These are phyloP conservation scores for Pseudogymnoascus sp. DNA, from an alignment of 2,329 filamentous ascomycete genomes.

Conservation along the genomic window DNA sequence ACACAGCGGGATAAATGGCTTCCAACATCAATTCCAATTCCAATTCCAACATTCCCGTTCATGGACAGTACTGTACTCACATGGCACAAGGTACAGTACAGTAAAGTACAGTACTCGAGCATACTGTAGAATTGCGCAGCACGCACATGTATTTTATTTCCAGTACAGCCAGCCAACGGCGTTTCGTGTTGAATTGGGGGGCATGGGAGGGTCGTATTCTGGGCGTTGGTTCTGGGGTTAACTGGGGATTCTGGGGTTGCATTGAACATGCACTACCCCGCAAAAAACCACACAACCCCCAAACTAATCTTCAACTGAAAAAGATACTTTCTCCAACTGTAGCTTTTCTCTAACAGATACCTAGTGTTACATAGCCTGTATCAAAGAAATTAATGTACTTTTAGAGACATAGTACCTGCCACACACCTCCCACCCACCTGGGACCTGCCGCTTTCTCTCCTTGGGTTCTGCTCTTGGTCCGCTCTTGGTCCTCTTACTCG, in stretches of 20 bases:
- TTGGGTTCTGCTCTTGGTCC: not conserved
- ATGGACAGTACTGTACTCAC: not conserved
- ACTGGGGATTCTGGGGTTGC: not conserved
- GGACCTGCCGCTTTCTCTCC: not conserved
- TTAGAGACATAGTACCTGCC: not conserved
- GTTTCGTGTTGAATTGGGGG: not conserved
- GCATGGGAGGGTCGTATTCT: not conserved
- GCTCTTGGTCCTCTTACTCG: not conserved
- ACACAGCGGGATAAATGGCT: not conserved
- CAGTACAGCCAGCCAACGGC: not conserved
- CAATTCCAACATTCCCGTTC: too few relatives aligned
- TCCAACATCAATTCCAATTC: too few relatives aligned
- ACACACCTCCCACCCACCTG: too few relatives aligned
- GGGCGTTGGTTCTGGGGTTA: too few relatives aligned
- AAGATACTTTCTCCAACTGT: not conserved
- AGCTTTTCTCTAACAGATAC: not conserved
- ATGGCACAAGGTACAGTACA: too few relatives aligned
- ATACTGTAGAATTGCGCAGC: too few relatives aligned
- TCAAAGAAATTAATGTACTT: not conserved
- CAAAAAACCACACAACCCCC: not conserved
- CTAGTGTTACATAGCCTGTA: not conserved
- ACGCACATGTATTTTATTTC: not conserved
- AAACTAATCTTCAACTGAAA: not conserved
- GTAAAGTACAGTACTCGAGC: too few relatives aligned
- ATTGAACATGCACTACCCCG: conserved; percentile 4